Conservation (phyloP, 1,284 basidiomycete species). For the Prillingera fragicola region DNA sequence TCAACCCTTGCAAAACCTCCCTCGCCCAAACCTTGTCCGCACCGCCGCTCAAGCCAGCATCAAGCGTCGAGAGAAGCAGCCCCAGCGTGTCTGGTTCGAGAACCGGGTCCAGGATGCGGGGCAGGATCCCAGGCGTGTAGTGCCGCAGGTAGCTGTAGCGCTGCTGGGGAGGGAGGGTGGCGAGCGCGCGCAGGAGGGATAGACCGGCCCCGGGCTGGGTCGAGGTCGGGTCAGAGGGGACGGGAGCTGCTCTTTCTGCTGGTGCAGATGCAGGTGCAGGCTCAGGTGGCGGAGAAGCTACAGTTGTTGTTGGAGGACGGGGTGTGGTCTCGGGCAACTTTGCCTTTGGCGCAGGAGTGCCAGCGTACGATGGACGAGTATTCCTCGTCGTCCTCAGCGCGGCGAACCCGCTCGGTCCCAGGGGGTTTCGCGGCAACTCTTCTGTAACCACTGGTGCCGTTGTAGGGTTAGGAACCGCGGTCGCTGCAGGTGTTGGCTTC, state of each 20-base stretch:
- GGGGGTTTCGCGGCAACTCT: too few species aligned
- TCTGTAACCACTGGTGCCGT: too few species aligned
- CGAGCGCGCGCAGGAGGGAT: constrained; percentile 27
- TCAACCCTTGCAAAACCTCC: constrained; percentile 23
- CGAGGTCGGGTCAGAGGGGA: constrained; percentile 17
- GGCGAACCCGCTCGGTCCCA: constrained; percentile 20
- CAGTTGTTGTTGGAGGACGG: not conserved
- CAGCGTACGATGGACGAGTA: constrained; percentile 8
- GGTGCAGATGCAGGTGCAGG: not conserved
- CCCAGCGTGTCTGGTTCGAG: constrained; percentile 43
- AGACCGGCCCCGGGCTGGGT: constrained; percentile 33
- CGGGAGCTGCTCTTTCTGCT: not conserved
- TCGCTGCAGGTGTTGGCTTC: not conserved
- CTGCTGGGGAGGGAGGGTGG: not conserved
- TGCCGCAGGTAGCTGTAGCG: constrained; percentile 14
- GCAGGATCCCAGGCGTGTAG: constrained; percentile 23
- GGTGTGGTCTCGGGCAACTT: not conserved
- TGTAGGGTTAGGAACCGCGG: too few species aligned
- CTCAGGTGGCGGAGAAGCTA: not conserved
- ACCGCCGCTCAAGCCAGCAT: not conserved
- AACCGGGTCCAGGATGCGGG: constrained; percentile 24
- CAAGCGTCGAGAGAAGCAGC: constrained; percentile 22
- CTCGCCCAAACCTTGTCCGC: constrained; percentile 5
- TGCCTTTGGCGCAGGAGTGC: not conserved
- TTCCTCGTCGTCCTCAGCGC: constrained; percentile 22